Base-by-base conservation (phyloP, 2,329 filamentous ascomycete species). In the Monosporascus sp. region DNA sequence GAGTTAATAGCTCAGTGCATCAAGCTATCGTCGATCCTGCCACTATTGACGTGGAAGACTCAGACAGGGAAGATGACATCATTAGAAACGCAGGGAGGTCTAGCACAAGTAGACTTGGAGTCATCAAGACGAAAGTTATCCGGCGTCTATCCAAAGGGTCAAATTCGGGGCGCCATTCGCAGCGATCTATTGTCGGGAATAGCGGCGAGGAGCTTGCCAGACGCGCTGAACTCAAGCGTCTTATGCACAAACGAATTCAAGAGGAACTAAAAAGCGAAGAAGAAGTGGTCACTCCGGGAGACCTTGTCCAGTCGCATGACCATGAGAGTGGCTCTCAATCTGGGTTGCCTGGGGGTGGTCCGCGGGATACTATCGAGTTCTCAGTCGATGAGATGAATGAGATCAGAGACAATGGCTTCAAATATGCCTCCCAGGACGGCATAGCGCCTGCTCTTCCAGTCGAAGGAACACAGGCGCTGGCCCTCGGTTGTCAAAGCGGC, bases 191-290 rank as follows among this genome's bases (percentile, higher is more conserved):
- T 34, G 22, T 46, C 6, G 74, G 76, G 14, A 73, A 71, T 48
- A 80, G 74, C 47, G 71, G 80, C 24, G 79, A 81, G 55, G 78
- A 81, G 57, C 61, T 81, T 44, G 76, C 79, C 49, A 72, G 80
- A 27, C 73, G 80, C 57, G 80, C 79, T 27, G 81, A 84, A 58
- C 65, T 84, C 51, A 79, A 74, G 58, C 73, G 80, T 20, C 68
- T 83, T 8, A 76, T 80, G 65, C 76, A 78, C 48, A 77, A 76
- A 58, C 74, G 80, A 55, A 83, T 84, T n/a, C 78, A 79, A 55
- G 75, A 82, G 44, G 81, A 84, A 58, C 69, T 84, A 3, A 73
- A 76, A 46, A 74, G 66, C 39, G 79, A 81, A 38, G 67, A 72
- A 37, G 62, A 65, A 9, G 68, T 71, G 47, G 70, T 73, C 18